Evolutionary conservation across 2,329 filamentous ascomycete species (phyloP).

Genomic region (Lecanosticta acicola): DNA sequence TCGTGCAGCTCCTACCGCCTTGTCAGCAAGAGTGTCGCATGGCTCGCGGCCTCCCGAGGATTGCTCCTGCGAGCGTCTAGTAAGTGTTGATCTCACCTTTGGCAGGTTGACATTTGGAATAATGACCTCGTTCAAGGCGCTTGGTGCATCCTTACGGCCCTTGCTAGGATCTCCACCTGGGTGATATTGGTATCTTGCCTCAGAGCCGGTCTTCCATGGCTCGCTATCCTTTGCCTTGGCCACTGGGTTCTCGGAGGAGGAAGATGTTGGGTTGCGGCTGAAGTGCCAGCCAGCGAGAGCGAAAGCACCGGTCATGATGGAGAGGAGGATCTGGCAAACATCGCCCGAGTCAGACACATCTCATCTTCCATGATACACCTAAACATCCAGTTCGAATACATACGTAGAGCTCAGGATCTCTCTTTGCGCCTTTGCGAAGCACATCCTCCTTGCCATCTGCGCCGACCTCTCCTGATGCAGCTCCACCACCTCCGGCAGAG

Average conservation of each 20-base stretch:
- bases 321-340: constrained; percentile 68
- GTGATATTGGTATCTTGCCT: constrained; percentile 61
- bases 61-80: not conserved
- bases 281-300: constrained; percentile 87
- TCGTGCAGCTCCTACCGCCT: constrained; percentile 75
- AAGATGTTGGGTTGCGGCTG: constrained; percentile 75
- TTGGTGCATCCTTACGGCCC: constrained; percentile 81
- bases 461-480: constrained; percentile 42
- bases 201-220: constrained; percentile 74
- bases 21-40: constrained; percentile 4
- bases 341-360: not conserved
- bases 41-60: not conserved
- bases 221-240: constrained; percentile 70
- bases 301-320: constrained; percentile 84
- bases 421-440: constrained; percentile 60
- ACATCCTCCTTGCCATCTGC: constrained; percentile 37
- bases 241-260: constrained; percentile 75
- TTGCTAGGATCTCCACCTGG: constrained; percentile 75
- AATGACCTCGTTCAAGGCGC: constrained; percentile 90
- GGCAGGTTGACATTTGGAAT: constrained; percentile 90
- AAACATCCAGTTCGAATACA: too few species aligned
- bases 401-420: constrained; percentile 72
- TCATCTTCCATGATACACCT: not conserved
- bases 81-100: constrained; percentile 60
- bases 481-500: constrained; percentile 39